These are phyloP conservation scores for Chalaropsis ovoidea DNA, from an alignment of 2,329 filamentous ascomycete species.

Conservation along the genomic window DNA sequence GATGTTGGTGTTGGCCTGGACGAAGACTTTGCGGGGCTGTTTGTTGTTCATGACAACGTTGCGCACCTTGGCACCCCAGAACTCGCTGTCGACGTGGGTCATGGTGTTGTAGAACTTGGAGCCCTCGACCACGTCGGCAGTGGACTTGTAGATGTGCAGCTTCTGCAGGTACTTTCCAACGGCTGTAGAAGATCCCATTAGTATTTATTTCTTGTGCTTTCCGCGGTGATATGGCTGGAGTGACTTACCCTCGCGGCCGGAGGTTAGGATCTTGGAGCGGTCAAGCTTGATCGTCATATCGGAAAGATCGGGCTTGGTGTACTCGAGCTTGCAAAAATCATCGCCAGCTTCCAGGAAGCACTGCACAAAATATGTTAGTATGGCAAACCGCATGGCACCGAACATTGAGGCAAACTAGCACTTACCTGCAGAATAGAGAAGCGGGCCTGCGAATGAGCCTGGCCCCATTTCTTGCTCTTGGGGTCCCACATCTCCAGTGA, in stretches of 20 bases:
- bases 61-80: slow-evolving; percentile 72
- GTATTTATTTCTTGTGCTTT: slow-evolving; percentile 19
- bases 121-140: slow-evolving; percentile 71
- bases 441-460: slow-evolving; percentile 82
- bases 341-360: slow-evolving; percentile 79
- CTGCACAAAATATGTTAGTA: slow-evolving; percentile 29
- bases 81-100: slow-evolving; percentile 69
- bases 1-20: slow-evolving; percentile 80
- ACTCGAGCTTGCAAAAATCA: slow-evolving; percentile 74
- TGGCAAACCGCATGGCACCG: background rate
- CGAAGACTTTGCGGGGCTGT: slow-evolving; percentile 81
- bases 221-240: background rate
- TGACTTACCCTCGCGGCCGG: slow-evolving; percentile 56
- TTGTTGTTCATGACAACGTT: slow-evolving; percentile 66
- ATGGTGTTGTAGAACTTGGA: slow-evolving; percentile 71
- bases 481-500: slow-evolving; percentile 94
- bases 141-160: slow-evolving; percentile 84
- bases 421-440: slow-evolving; percentile 65
- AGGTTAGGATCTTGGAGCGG: slow-evolving; percentile 72
- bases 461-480: slow-evolving; percentile 82
- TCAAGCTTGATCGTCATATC: slow-evolving; percentile 77
- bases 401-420: background rate
- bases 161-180: slow-evolving; percentile 84
- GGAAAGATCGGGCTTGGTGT: slow-evolving; percentile 61
- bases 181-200: slow-evolving; percentile 38